A percentile compares a stretch with the other conserved stretches of the same genome.
phyloP scores from a whole-genome alignment of 1,139 yeast species.

The Pneumocystis oryctolagi region DNA sequence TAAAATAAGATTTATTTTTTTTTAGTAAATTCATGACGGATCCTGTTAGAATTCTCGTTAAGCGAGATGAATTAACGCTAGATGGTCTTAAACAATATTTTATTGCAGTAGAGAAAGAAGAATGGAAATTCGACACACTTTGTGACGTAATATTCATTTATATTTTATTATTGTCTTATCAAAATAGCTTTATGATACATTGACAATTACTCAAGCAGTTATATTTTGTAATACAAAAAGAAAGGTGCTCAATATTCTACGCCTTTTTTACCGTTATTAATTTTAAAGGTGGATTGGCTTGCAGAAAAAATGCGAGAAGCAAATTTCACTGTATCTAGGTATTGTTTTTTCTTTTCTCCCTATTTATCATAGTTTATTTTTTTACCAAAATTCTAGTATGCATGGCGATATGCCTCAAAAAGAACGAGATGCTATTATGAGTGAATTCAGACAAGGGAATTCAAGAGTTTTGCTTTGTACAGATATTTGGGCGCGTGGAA shows the following conservation, averaged over 20 bases:
- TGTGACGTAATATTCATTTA: constrained; percentile 38
- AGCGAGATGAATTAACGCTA: constrained; percentile 93
- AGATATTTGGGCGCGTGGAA: constrained; percentile 98
- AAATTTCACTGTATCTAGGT: constrained; percentile 77
- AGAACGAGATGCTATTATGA: constrained; percentile 96
- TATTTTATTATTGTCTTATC: background rate
- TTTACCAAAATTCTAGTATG: constrained; percentile 35
- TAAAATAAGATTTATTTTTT: constrained; percentile 35
- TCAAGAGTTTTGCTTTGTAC: constrained; percentile 94
- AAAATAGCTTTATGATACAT: constrained; percentile 63
- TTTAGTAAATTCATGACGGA: constrained; percentile 94
- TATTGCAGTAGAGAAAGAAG: constrained; percentile 87
- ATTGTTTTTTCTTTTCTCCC: background rate
- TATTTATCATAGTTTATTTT: too few species aligned
- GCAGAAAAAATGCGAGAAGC: constrained; percentile 73
- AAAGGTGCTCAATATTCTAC: constrained; percentile 26
- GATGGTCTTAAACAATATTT: constrained; percentile 97
- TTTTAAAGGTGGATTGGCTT: constrained; percentile 59
- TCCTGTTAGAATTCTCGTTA: constrained; percentile 93
- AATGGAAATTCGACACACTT: constrained; percentile 86
- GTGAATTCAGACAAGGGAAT: constrained; percentile 96
- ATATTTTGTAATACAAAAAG: constrained; percentile 98
- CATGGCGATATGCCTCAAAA: constrained; percentile 95
- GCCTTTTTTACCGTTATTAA: background rate
- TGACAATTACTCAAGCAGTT: constrained; percentile 97